phyloP scores from a whole-genome alignment of 23 red algal species.

The Chondrus crispus region DNA sequence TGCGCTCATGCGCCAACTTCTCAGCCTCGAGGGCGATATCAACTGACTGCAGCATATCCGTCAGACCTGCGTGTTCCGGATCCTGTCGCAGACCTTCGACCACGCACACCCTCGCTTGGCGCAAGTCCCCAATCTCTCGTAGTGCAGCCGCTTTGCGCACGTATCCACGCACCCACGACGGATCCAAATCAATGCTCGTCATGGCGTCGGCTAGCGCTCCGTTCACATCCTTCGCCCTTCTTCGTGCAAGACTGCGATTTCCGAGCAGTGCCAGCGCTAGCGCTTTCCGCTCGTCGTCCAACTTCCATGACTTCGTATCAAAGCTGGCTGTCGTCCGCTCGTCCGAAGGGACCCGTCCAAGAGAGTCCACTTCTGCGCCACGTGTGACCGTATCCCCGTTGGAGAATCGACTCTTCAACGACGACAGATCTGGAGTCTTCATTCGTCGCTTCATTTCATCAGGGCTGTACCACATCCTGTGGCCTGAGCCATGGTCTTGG shows the following conservation, averaged over 20 bases:
- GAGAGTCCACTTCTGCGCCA: too few relatives aligned
- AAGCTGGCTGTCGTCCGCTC: too few relatives aligned
- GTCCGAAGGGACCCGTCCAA: too few relatives aligned
- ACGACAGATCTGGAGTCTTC: neutral
- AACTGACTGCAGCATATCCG: slow-evolving; percentile 41
- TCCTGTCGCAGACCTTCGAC: slow-evolving; percentile 41
- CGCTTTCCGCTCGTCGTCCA: slow-evolving; percentile 29
- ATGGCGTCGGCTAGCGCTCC: slow-evolving; percentile 54
- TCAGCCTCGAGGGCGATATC: neutral
- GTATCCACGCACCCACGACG: slow-evolving; percentile 70
- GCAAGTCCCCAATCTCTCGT: slow-evolving; percentile 24
- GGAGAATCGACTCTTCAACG: neutral
- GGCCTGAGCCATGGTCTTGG: too few relatives aligned
- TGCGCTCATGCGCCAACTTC: neutral
- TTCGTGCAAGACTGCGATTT: slow-evolving; percentile 48
- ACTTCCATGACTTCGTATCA: slow-evolving; percentile 1
- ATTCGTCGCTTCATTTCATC: too few relatives aligned
- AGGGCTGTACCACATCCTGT: too few relatives aligned
- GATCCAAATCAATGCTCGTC: slow-evolving; percentile 46
- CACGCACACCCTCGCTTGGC: slow-evolving; percentile 12
- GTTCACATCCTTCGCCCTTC: slow-evolving; percentile 23
- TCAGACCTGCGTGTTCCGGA: slow-evolving; percentile 41
- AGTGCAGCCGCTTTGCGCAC: slow-evolving; percentile 57
- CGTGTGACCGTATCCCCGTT: too few relatives aligned
- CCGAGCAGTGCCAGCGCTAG: slow-evolving; percentile 58